Evolutionary conservation across 371 early-diverging fungal species (phyloP), one percentile per base, ranked within the genome.

Genomic region (Rhizopus arrhizus): DNA sequence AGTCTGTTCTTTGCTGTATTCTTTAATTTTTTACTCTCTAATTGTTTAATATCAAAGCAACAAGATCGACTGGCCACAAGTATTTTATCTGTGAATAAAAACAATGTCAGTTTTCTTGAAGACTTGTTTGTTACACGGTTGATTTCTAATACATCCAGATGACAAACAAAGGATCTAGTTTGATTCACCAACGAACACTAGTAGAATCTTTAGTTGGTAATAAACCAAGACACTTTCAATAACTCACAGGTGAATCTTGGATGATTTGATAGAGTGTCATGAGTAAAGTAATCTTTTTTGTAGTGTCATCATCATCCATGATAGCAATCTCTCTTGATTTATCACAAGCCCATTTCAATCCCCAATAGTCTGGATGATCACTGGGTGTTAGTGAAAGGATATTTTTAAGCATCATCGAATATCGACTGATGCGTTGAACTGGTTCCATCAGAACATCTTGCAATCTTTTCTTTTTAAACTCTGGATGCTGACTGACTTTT

Each of bases 341-440:
- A 29, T 60, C 58, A 46, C 62, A 71, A 7, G 77, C 80, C 29
- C 32, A 42, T n/a, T 57, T 67, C 40, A 80, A 58, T 9, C 70
- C 71, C 1, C 29, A 45, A 45, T 65, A 73, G 34, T 80, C 80
- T 13, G 58, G 62, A 62, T 74, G 75, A 9, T 65, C 62, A 46
- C 58, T 53, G 2, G 75, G 64, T 12, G 80, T 80, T n/a, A 64
- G 48, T n/a, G 62, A 58, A 5, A 80, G 46, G 5, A 53, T 66
- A 62, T 75, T 75, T 69, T 70, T 67, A 6, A 81, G n/a, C 73
- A 81, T 68, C 77, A 81, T 65, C 1, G 73, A 64, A 47, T 81
- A 81, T 12, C 81, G 61, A 49, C 69, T 59, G 31, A 81, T 76
- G 10, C 81, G 73, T 46, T 81, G 81, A 0, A 71, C 76, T 7